A percentile compares a stretch with the other conserved stretches of the same genome.
Evolutionary conservation across 106 monocot species (phyloP).

Genomic region (Acorus calamus): DNA sequence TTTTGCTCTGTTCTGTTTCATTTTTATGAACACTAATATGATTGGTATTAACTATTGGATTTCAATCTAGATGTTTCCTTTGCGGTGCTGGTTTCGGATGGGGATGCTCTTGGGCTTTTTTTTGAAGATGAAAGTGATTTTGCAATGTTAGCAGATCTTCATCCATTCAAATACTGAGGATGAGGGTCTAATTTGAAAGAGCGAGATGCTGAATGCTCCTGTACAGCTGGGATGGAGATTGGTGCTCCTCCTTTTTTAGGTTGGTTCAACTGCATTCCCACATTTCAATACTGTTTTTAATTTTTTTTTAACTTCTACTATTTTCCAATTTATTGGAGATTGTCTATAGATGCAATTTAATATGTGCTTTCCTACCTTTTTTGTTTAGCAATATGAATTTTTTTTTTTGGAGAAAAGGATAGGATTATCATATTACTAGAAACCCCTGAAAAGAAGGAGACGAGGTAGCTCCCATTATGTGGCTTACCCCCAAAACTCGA

Average conservation of each 20-base stretch:
- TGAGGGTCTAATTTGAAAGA: conserved; percentile 34
- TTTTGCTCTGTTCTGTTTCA: background rate
- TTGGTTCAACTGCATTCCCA: background rate
- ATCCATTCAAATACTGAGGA: conserved; percentile 39
- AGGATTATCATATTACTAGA: too few relatives aligned
- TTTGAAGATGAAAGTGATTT: conserved; percentile 60
- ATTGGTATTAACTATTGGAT: background rate
- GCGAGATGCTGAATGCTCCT: conserved; percentile 25
- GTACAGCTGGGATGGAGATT: conserved; percentile 37
- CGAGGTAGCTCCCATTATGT: too few relatives aligned
- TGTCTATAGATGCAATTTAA: too few relatives aligned
- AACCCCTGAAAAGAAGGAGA: too few relatives aligned
- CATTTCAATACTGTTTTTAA: too few relatives aligned
- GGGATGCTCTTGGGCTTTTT: conserved; percentile 27
- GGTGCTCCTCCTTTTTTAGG: conserved; percentile 53
- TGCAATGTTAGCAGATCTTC: conserved; percentile 56
- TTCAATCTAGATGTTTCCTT: conserved; percentile 40
- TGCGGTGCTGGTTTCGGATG: conserved; percentile 43
- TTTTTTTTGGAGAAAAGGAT: too few relatives aligned
- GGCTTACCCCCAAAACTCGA: too few relatives aligned
- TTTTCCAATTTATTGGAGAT: too few relatives aligned
- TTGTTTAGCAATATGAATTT: too few relatives aligned
- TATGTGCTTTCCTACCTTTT: too few relatives aligned
- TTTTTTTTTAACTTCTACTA: too few relatives aligned
- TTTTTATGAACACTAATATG: background rate